A percentile compares a stretch with the other conserved stretches of the same genome.
phyloP scores from a whole-genome alignment of 2,329 filamentous ascomycete species.

The Erysiphe pulchra region DNA sequence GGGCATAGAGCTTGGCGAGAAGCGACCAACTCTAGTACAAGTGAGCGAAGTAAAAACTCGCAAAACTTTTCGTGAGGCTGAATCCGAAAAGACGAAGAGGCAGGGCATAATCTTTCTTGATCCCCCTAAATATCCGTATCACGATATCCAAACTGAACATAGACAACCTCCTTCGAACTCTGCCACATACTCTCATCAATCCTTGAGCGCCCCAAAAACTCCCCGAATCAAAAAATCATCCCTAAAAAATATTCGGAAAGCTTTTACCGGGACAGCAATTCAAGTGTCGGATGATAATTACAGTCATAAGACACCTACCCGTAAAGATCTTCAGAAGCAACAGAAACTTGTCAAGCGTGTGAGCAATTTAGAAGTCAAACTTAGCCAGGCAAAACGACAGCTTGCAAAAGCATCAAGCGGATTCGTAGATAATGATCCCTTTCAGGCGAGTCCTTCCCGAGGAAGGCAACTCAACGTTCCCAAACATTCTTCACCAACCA shows the following conservation, averaged over 20 bases:
- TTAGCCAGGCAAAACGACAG: conserved; percentile 27
- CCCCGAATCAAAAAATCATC: conserved; percentile 3
- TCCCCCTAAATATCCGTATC: neutral
- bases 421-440: too few species aligned
- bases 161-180: neutral
- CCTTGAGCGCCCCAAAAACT: neutral
- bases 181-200: neutral
- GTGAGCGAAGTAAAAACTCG: neutral
- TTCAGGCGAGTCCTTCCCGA: too few species aligned
- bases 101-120: neutral
- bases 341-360: conserved; percentile 31
- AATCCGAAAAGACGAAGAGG: neutral
- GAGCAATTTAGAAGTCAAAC: conserved; percentile 31
- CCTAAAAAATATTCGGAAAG: conserved; percentile 5
- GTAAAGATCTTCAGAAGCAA: conserved; percentile 29
- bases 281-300: neutral
- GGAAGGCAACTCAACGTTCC: too few species aligned
- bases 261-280: conserved; percentile 1
- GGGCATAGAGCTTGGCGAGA: conserved; percentile 7
- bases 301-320: conserved; percentile 18
- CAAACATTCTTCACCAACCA: too few species aligned
- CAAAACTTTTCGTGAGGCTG: neutral
- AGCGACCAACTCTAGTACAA: neutral
- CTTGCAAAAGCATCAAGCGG: conserved; percentile 11
- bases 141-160: neutral